A percentile compares a stretch with the other conserved stretches of the same genome.
Conservation (phyloP, 768 basidiomycete genomes). For the Tephrocybe sp. region DNA sequence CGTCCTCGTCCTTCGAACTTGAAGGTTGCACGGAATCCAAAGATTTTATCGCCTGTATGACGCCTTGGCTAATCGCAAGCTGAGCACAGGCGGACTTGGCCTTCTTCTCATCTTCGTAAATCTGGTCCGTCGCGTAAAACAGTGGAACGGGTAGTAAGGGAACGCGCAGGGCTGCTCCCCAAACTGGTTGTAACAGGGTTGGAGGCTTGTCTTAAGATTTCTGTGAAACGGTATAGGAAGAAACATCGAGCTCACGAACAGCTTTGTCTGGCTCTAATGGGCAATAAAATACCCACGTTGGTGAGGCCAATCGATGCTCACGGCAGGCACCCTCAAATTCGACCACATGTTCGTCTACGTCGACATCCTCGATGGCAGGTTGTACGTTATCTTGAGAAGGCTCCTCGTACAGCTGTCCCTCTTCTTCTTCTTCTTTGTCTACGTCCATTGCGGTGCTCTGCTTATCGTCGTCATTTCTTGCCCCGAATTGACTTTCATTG, state of each 20-base stretch:
- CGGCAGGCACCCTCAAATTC: neutral
- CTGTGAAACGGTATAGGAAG: neutral
- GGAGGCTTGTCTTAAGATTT: no score
- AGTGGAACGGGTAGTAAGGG: neutral
- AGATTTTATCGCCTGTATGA: neutral
- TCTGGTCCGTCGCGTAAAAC: constrained; percentile 4
- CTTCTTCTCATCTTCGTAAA: neutral
- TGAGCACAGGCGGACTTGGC: constrained; percentile 2
- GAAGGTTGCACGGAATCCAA: neutral
- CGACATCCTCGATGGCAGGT: no score
- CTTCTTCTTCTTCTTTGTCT: neutral
- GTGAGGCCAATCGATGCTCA: neutral
- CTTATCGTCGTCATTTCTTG: neutral
- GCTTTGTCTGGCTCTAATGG: neutral
- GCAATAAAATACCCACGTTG: constrained; percentile 4
- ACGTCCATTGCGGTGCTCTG: neutral
- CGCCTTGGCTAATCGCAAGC: neutral
- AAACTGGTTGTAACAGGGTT: neutral
- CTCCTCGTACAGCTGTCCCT: neutral
- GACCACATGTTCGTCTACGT: neutral
- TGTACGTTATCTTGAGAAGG: no score
- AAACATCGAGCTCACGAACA: neutral
- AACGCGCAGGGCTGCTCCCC: constrained; percentile 8
- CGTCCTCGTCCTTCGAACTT: neutral
- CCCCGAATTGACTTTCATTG: neutral